A percentile compares a stretch with the other conserved stretches of the same genome.
Conservation (phyloP, 352 stramenopile genomes). For the Phytopythium chamaehyphon region DNA sequence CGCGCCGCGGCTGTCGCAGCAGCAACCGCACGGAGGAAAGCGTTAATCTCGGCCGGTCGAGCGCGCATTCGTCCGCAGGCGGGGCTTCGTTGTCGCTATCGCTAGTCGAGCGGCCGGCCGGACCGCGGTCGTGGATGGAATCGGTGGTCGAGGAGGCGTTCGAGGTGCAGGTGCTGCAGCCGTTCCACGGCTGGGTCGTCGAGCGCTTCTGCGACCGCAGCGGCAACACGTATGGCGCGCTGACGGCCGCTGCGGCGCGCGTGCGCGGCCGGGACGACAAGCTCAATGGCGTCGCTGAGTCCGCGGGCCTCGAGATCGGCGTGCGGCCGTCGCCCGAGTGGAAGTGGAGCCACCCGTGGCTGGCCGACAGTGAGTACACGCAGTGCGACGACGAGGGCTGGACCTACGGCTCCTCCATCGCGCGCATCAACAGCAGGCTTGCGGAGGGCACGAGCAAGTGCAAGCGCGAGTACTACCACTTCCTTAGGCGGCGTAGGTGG, state of each 20-base stretch:
- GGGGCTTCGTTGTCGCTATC: neutral
- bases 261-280: slow-evolving; percentile 42
- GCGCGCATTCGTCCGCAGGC: no score
- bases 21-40: no score
- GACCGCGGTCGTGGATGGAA: slow-evolving; percentile 33
- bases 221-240: slow-evolving; percentile 56
- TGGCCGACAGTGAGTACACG: slow-evolving; percentile 70
- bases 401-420: slow-evolving; percentile 82
- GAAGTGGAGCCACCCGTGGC: slow-evolving; percentile 83
- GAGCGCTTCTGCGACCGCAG: slow-evolving; percentile 81
- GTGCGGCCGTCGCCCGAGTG: slow-evolving; percentile 58
- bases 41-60: no score
- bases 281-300: slow-evolving; percentile 39
- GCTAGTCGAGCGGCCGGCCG: no score
- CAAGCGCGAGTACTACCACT: slow-evolving; percentile 79
- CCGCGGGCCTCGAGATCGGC: slow-evolving; percentile 48
- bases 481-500: slow-evolving; percentile 69
- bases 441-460: slow-evolving; percentile 70
- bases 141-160: slow-evolving; percentile 79
- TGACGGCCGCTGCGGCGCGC: slow-evolving; percentile 46
- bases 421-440: slow-evolving; percentile 75
- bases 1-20: no score
- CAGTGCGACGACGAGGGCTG: slow-evolving; percentile 83
- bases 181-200: slow-evolving; percentile 75
- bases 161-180: slow-evolving; percentile 80